Evolutionary conservation across 2,329 filamentous ascomycete species (phyloP), one percentile per base, ranked within the genome.

Genomic region (Herpotrichia juniperi): DNA sequence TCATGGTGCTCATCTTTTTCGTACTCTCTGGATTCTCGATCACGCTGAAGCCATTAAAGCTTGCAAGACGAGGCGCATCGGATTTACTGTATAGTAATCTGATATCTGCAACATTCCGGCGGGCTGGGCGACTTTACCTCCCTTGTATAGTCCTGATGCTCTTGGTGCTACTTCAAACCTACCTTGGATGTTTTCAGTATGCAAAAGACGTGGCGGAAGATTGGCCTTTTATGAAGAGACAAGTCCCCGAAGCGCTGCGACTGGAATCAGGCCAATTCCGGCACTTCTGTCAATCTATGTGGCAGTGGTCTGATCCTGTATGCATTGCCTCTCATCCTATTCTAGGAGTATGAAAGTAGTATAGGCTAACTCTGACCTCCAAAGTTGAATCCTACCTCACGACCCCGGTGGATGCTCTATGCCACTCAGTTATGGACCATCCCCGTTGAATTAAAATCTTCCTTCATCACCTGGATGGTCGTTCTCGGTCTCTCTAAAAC

Each of bases 21-120:
- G 45, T 48, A 4, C 22, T 48, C 2, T 48, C 45, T 6, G 45
- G 45, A 9, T 48, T 48, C 24, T 39, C 32, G 12, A 48, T 48
- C n/a, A 37, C 32, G 7, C 25, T 48, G n/a, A 40, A 40, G 28
- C 32, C 45, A 14, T 12, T 48, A 7, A 39, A 28, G 25, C 34
- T 48, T 19, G 28, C 28, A n/a, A 26, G 24, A 4, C 28, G 14
- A 11, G 34, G 34, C 12, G 6, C 4, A 12, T 40, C 16, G 8
- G 25, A 39, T 4, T 17, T 16, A 6, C 12, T 48, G 12, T 40
- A 11, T 22, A 31, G 17, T 7, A 39, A 19, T n/a, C 32, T 48
- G 3, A 21, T 24, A 3, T 28, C 21, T n/a, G 5, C 22, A 9
- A 35, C 28, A n/a, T 48, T 48, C n/a, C 31, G 24, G 17, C 5